Conservation (phyloP, 352 stramenopile genomes). For the Pythium insidiosum region DNA sequence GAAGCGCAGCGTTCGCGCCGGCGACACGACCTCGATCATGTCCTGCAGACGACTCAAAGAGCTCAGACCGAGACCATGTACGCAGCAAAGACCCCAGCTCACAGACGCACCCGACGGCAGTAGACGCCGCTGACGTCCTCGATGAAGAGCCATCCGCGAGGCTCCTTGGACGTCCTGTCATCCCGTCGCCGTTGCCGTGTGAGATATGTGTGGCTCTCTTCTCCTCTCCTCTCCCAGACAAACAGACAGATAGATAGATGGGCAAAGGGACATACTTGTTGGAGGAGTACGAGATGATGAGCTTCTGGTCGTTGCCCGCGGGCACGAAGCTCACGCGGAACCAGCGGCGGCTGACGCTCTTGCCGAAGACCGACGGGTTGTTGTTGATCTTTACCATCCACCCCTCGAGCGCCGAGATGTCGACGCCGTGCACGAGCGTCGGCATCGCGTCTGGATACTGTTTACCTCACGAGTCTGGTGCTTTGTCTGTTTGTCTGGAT, state of each 20-base stretch:
- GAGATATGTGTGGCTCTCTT: too few species aligned
- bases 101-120: constrained; percentile 39
- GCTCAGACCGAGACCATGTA: background rate
- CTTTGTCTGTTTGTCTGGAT: too few species aligned
- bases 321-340: constrained; percentile 64
- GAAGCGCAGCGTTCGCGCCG: constrained; percentile 58
- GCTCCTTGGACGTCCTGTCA: constrained; percentile 66
- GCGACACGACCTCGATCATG: constrained; percentile 79
- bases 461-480: background rate
- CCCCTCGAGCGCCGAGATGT: constrained; percentile 76
- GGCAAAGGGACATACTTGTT: constrained; percentile 42
- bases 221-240: background rate
- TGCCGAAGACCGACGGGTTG: constrained; percentile 75
- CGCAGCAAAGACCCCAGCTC: background rate
- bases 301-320: constrained; percentile 32
- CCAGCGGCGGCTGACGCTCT: constrained; percentile 65
- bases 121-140: constrained; percentile 71
- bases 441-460: background rate
- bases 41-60: constrained; percentile 22
- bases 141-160: constrained; percentile 70
- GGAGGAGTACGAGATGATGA: constrained; percentile 77
- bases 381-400: constrained; percentile 87
- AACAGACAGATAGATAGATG: too few species aligned
- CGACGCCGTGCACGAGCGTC: constrained; percentile 60
- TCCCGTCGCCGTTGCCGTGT: background rate